Percentiles rank a stretch among this genome's conserved stretches.
Evolutionary conservation across 768 basidiomycete genomes (phyloP).

Genomic region (Podaxis mareebaensis): DNA sequence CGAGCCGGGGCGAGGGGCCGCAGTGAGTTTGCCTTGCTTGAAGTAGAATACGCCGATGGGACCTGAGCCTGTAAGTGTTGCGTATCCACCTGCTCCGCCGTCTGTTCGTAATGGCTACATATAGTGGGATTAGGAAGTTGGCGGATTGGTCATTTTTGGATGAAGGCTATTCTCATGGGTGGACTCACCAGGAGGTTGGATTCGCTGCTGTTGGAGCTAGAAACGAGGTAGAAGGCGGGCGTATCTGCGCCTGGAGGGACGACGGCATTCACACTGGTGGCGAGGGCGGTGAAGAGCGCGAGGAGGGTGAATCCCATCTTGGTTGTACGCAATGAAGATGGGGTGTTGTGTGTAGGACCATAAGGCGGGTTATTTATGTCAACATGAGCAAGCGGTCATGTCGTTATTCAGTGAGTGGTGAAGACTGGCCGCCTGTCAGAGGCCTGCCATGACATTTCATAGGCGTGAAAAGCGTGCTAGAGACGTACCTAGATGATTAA

Average conservation of each 20-base stretch:
- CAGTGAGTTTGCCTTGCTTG: conserved; percentile 26
- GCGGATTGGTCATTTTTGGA: neutral
- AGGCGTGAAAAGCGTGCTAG: neutral
- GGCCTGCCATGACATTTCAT: too few species aligned
- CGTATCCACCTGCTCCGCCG: conserved; percentile 23
- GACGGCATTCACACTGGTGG: conserved; percentile 16
- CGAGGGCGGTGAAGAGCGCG: conserved; percentile 16
- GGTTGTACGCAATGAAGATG: neutral
- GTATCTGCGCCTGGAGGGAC: conserved; percentile 31
- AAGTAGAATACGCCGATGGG: conserved; percentile 34
- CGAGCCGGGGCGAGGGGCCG: conserved; percentile 21
- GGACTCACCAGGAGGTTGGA: conserved; percentile 14
- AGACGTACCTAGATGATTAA: conserved; percentile 2
- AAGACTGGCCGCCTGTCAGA: neutral
- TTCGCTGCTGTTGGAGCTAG: conserved; percentile 18
- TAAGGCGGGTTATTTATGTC: neutral
- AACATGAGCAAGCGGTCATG: neutral
- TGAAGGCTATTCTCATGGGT: conserved; percentile 22
- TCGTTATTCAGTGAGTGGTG: neutral
- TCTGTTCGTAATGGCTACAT: conserved; percentile 30
- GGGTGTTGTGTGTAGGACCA: neutral
- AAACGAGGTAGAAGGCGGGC: conserved; percentile 36
- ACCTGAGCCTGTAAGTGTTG: conserved; percentile 28
- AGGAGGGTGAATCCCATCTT: conserved; percentile 15
- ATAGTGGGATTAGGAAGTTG: neutral